These are phyloP conservation scores for Epichloe sylvatica DNA, from an alignment of 2,329 filamentous ascomycete species.

Conservation along the genomic window DNA sequence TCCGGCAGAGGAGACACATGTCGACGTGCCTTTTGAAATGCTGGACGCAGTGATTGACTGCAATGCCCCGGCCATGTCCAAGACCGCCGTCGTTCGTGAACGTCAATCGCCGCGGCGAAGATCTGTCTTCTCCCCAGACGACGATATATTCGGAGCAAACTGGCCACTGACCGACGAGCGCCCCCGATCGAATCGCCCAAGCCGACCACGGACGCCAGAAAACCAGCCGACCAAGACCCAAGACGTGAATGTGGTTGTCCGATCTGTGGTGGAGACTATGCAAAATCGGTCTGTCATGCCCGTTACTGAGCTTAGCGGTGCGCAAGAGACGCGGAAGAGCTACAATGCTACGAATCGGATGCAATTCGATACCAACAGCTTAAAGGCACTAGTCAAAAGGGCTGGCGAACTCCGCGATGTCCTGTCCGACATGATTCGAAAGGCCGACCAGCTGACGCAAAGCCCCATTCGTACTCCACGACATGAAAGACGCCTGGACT, in stretches of 20 bases:
- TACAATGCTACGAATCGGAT: slow-evolving; percentile 35
- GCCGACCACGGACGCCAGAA: slow-evolving; percentile 28
- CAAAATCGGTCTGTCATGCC: slow-evolving; percentile 34
- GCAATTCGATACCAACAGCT: slow-evolving; percentile 54
- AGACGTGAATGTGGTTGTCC: slow-evolving; percentile 37
- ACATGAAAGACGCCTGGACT: slow-evolving; percentile 32
- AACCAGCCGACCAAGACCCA: slow-evolving; percentile 19
- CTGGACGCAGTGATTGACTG: slow-evolving; percentile 29
- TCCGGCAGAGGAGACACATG: slow-evolving; percentile 27
- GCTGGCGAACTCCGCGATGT: slow-evolving; percentile 45
- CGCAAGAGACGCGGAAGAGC: slow-evolving; percentile 14
- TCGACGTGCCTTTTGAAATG: slow-evolving; percentile 29
- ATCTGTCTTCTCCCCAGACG: slow-evolving; percentile 53
- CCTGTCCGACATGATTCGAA: slow-evolving; percentile 45
- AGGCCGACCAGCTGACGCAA: slow-evolving; percentile 42
- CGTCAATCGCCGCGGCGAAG: slow-evolving; percentile 37
- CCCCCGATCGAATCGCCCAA: slow-evolving; percentile 21
- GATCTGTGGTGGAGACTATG: slow-evolving; percentile 51
- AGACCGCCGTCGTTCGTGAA: slow-evolving; percentile 40
- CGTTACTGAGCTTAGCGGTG: slow-evolving; percentile 21
- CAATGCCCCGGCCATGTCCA: slow-evolving; percentile 30
- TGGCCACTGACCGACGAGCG: slow-evolving; percentile 30
- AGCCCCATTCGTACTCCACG: slow-evolving; percentile 40
- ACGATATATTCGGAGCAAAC: slow-evolving; percentile 49
- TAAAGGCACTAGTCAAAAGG: slow-evolving; percentile 51